Percentiles rank a stretch among this genome's conserved stretches.
Conservation (phyloP, 2,329 filamentous ascomycete species). For the Arthrobotrys sphaeroides region DNA sequence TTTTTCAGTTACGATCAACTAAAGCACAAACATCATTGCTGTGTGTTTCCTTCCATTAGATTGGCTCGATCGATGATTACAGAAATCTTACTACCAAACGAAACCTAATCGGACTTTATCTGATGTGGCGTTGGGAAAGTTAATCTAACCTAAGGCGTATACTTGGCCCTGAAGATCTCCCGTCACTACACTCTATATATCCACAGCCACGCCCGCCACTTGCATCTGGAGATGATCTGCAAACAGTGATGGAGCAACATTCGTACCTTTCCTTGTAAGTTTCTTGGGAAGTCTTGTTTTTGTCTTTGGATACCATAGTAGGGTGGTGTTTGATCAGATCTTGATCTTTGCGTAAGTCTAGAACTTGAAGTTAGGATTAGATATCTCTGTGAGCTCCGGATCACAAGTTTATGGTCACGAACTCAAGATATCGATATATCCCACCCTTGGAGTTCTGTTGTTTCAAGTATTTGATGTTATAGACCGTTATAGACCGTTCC, state of each 20-base stretch:
- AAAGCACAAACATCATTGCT: neutral
- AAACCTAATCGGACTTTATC: neutral
- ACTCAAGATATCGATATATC: too few species aligned
- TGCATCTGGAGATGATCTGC: conserved; percentile 28
- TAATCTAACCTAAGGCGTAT: neutral
- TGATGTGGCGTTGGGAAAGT: neutral
- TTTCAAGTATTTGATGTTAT: too few species aligned
- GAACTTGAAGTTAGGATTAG: too few species aligned
- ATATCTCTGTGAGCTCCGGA: too few species aligned
- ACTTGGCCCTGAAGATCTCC: conserved; percentile 19
- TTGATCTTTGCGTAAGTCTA: neutral
- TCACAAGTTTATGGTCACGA: too few species aligned
- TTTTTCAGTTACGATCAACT: too few species aligned
- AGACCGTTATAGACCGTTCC: too few species aligned
- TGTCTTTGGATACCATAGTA: neutral
- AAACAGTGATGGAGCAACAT: neutral
- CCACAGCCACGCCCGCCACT: neutral
- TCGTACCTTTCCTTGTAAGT: neutral
- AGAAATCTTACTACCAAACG: neutral
- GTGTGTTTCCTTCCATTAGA: neutral
- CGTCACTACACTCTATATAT: neutral
- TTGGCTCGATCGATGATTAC: neutral
- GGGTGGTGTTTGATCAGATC: neutral
- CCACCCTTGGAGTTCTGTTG: too few species aligned
- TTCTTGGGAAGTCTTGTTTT: neutral